A percentile compares a stretch with the other conserved stretches of the same genome.
Evolutionary conservation across 2,329 filamentous ascomycete species (phyloP).

Genomic region (Cladophialophora carrionii): DNA sequence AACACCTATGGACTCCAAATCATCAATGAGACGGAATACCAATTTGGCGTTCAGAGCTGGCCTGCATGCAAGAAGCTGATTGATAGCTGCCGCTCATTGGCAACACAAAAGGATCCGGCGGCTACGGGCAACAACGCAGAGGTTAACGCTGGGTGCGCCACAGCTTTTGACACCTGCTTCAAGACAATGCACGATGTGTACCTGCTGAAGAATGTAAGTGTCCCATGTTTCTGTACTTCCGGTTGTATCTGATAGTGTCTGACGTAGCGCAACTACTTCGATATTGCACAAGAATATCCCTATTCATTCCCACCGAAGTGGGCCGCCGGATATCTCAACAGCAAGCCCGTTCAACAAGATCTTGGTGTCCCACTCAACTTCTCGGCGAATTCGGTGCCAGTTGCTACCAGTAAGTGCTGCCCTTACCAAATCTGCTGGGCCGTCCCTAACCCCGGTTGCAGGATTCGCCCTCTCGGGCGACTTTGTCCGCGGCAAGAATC

Average conservation of each 20-base stretch:
- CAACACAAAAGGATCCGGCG: conserved; percentile 46
- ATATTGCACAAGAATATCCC: conserved; percentile 51
- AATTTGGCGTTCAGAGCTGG: conserved; percentile 30
- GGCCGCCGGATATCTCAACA: conserved; percentile 57
- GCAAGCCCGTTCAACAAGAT: conserved; percentile 59
- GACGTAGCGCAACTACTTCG: conserved; percentile 51
- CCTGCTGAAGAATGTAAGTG: conserved; percentile 1
- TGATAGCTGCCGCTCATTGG: conserved; percentile 50
- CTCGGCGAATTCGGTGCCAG: conserved; percentile 51
- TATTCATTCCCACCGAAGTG: conserved; percentile 54
- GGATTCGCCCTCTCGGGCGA: conserved; percentile 48
- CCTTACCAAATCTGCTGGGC: background rate
- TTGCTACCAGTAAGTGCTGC: conserved; percentile 47
- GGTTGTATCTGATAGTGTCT: background rate
- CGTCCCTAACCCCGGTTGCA: conserved; percentile 48
- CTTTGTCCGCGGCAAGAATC: conserved; percentile 42
- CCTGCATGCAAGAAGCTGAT: conserved; percentile 55
- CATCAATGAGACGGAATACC: conserved; percentile 49
- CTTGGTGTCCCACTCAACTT: conserved; percentile 66
- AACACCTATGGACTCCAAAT: conserved; percentile 56
- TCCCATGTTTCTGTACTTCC: background rate
- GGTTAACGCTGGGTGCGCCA: background rate
- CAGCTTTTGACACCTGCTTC: conserved; percentile 7
- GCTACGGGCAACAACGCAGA: conserved; percentile 42
- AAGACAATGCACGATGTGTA: conserved; percentile 7